Percentiles rank a stretch among this genome's conserved stretches.
phyloP scores from a whole-genome alignment of 108 stramenopile species.

The Fragilariopsis cylindrus region DNA sequence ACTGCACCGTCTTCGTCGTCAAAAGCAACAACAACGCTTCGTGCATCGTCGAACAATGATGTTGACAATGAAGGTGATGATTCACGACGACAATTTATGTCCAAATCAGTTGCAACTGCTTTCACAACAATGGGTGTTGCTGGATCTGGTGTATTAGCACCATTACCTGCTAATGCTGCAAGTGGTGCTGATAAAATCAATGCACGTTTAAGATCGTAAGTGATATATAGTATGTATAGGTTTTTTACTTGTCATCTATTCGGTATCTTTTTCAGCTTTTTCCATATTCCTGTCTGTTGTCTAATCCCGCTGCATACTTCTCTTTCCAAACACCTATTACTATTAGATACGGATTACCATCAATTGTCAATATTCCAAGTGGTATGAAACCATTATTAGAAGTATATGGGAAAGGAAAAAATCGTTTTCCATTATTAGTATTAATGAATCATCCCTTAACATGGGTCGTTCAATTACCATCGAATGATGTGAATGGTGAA shows the following conservation, averaged over 20 bases:
- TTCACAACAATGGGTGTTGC: slow-evolving; percentile 54
- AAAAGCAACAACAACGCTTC: not conserved
- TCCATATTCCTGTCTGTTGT: too few species aligned
- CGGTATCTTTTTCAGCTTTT: too few species aligned
- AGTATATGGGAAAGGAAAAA: slow-evolving; percentile 81
- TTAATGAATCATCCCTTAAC: slow-evolving; percentile 84
- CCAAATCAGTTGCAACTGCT: slow-evolving; percentile 45
- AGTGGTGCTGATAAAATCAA: slow-evolving; percentile 76
- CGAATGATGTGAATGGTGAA: slow-evolving; percentile 92
- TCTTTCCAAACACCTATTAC: not conserved
- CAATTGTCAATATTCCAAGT: slow-evolving; percentile 56
- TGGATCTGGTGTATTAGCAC: slow-evolving; percentile 50
- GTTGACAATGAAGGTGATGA: slow-evolving; percentile 14
- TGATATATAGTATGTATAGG: fast-evolving
- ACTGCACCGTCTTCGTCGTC: not conserved
- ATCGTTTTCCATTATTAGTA: slow-evolving; percentile 88
- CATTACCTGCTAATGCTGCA: slow-evolving; percentile 64
- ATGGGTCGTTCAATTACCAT: slow-evolving; percentile 90
- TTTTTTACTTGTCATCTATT: not conserved
- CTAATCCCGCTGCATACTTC: too few species aligned
- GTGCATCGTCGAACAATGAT: not conserved
- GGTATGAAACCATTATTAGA: slow-evolving; percentile 87
- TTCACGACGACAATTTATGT: slow-evolving; percentile 70
- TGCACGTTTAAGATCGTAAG: slow-evolving; percentile 51
- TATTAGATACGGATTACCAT: slow-evolving; percentile 76